Conservation (phyloP, 2,329 filamentous ascomycete genomes). For the Chaetomiaceae sp. region DNA sequence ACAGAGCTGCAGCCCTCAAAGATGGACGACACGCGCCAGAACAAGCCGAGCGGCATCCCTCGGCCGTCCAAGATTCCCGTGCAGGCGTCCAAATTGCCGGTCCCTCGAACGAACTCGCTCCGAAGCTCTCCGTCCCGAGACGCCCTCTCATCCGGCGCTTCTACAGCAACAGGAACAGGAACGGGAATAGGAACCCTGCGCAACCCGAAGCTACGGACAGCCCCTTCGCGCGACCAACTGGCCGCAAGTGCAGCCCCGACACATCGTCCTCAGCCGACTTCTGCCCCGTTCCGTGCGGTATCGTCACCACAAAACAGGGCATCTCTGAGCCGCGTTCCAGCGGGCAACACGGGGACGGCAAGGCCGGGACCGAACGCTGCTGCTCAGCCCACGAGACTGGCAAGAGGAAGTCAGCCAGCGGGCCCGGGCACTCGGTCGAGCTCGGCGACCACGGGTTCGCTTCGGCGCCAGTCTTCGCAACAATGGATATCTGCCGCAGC, state of each 20-base stretch:
- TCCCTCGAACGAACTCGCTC: conserved; percentile 23
- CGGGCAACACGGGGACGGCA: conserved; percentile 7
- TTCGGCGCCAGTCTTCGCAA: conserved; percentile 21
- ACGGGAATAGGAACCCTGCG: conserved; percentile 26
- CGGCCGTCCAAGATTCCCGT: conserved; percentile 26
- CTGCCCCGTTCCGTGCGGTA: conserved; percentile 18
- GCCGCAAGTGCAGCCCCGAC: conserved; percentile 20
- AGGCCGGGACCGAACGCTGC: conserved; percentile 7
- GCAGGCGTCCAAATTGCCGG: conserved; percentile 25
- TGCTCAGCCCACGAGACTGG: conserved; percentile 5
- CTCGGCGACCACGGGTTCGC: conserved; percentile 12
- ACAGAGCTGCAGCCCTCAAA: background rate
- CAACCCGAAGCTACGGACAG: conserved; percentile 39
- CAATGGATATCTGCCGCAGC: conserved; percentile 25
- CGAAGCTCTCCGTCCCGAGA: conserved; percentile 24
- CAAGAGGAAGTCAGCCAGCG: conserved; percentile 1
- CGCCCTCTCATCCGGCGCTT: conserved; percentile 7
- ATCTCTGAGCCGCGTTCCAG: conserved; percentile 3
- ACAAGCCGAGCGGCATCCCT: conserved; percentile 23
- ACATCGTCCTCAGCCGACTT: conserved; percentile 12
- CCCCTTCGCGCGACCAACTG: conserved; percentile 40
- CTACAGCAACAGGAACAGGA: background rate
- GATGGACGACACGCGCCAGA: conserved; percentile 25
- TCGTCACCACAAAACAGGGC: conserved; percentile 23
- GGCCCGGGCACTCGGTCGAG: conserved; percentile 8